Evolutionary conservation across 805 yeast genomes (phyloP).

Genomic region (Blastobotrys americana): DNA sequence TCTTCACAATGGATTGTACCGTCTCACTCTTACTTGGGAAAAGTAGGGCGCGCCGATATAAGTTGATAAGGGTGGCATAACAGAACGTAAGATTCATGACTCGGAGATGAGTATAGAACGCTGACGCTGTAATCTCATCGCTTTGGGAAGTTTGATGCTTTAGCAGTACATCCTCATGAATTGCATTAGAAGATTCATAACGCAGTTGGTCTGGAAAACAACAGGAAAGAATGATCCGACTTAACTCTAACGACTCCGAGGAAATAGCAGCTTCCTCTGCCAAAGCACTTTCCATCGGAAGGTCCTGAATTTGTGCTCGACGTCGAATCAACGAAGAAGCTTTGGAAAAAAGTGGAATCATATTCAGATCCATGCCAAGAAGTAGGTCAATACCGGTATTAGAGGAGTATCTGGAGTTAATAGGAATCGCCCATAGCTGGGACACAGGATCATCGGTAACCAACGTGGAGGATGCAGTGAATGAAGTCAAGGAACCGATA

Average conservation of each 20-base stretch:
- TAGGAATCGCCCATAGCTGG: conserved; percentile 28
- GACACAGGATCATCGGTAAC: conserved; percentile 28
- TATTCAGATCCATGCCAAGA: conserved; percentile 55
- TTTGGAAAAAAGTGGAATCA: conserved; percentile 52
- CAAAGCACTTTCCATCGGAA: not conserved
- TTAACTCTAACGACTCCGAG: conserved; percentile 38
- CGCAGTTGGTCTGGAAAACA: conserved; percentile 17
- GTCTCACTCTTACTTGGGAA: conserved; percentile 40
- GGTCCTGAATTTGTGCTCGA: conserved; percentile 9
- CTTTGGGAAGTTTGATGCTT: not conserved
- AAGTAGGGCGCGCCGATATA: conserved; percentile 48
- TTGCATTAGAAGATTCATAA: not conserved
- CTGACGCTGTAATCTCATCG: conserved; percentile 11
- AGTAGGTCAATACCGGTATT: conserved; percentile 18
- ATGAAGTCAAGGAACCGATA: conserved; percentile 54
- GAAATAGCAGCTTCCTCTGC: conserved; percentile 19
- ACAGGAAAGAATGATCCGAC: conserved; percentile 27
- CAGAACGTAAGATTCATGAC: conserved; percentile 47
- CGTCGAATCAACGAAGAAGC: conserved; percentile 38
- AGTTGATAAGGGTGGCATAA: conserved; percentile 46
- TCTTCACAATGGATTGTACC: conserved; percentile 42
- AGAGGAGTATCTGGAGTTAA: not conserved
- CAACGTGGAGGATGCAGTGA: conserved; percentile 20
- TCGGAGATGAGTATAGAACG: conserved; percentile 27
- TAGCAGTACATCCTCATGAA: no score